phyloP scores from a whole-genome alignment of 2,329 filamentous ascomycete genomes.

The Penicillium sp. region DNA sequence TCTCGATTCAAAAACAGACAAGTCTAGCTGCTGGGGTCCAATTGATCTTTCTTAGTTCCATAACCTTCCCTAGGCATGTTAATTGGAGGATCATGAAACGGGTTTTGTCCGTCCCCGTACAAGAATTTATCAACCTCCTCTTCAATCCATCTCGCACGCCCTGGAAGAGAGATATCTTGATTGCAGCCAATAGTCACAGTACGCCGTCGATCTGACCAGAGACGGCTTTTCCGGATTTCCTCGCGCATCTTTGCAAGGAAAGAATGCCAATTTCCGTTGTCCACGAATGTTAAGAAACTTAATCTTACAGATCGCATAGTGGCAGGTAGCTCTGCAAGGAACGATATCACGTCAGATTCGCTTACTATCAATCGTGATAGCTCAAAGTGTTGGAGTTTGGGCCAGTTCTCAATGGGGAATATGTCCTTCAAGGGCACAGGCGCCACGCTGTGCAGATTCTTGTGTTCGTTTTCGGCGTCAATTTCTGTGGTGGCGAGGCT shows the following conservation, averaged over 20 bases:
- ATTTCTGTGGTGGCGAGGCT: not conserved
- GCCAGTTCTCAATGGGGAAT: conserved; percentile 33
- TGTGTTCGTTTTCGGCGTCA: not conserved
- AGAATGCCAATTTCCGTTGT: conserved; percentile 9
- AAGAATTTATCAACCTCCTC: conserved; percentile 21
- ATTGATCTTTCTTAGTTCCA: not conserved
- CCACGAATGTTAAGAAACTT: conserved; percentile 33
- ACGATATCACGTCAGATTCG: conserved; percentile 26
- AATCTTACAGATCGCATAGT: conserved; percentile 36
- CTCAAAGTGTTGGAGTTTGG: conserved; percentile 32
- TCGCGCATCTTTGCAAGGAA: conserved; percentile 23
- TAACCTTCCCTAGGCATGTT: not conserved
- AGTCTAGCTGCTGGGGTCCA: not conserved
- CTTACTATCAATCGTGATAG: conserved; percentile 29
- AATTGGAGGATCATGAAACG: conserved; percentile 11
- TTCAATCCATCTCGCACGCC: conserved; percentile 12
- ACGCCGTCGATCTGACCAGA: conserved; percentile 12
- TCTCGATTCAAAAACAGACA: too few relatives aligned
- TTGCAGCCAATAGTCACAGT: conserved; percentile 10
- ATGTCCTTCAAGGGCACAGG: conserved; percentile 26
- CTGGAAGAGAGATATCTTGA: not conserved
- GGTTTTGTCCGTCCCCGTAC: conserved; percentile 25
- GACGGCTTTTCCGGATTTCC: conserved; percentile 8
- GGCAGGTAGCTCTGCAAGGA: conserved; percentile 30
- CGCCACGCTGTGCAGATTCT: not conserved